Base-by-base conservation (phyloP, 2,329 filamentous ascomycete genomes). In the Colletotrichum sp. region DNA sequence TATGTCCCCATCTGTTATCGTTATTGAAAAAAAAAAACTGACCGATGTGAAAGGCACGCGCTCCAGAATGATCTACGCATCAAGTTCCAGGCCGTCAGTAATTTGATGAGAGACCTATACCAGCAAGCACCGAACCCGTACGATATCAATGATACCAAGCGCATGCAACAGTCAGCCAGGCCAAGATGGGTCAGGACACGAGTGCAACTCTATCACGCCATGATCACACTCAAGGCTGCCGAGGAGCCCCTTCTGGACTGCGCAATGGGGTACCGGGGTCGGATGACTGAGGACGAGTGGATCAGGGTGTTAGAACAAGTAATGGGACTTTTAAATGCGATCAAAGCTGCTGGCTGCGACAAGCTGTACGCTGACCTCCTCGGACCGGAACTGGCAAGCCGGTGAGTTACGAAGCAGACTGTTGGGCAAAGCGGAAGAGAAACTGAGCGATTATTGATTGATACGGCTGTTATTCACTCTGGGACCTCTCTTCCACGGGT, bases 191-290 rank as follows among this genome's bases (percentile, higher is more conserved):
- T 43, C 38, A 43, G 16, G 18, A 43, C 38, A 1, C 38, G 38
- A 43, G 38, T 43, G 18, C 18, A 43, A n/a, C 38, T 43, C 38
- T 43, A n/a, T n/a, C 1, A n/a, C 38, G 18, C 38, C 38, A 43
- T 43, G 1, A 18, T 1, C 18, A 0, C 2, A n/a, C 0, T 43
- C 38, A 43, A 43, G 16, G 38, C 1, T 43, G 38, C 38, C 38
- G 38, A 43, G 38, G 0, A 18, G 18, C 38, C 38, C 18, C 38
- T 43, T n/a, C 38, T 43, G 0, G 18, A 43, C 38, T 43, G 38
- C 3, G 38, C 38, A 43, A 43, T 43, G 38, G 1, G 1, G 38
- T 43, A 43, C 38, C 38, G 38, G 18, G 38, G 38, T 43, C 38
- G 38, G 38, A 43, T 43, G 18, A 43, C 38, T 43, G 38, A 43